These are phyloP conservation scores for Fusarium torulosum DNA, from an alignment of 2,329 filamentous ascomycete species.

Conservation along the genomic window DNA sequence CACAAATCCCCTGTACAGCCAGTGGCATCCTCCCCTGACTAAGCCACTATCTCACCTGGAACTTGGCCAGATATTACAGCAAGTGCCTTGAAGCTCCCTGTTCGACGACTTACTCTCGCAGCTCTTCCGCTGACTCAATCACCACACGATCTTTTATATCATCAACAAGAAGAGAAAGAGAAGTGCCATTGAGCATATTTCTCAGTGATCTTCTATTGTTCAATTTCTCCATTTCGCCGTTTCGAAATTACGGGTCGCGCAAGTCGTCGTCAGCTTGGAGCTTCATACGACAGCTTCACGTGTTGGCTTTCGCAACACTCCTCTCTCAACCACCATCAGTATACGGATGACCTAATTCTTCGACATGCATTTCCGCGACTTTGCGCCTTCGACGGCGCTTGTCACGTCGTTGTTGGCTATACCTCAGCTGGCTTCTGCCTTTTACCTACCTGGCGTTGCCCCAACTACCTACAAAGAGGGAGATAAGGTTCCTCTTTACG, in stretches of 20 bases:
- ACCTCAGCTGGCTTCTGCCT: conserved; percentile 74
- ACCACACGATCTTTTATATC: conserved; percentile 23
- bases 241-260: conserved; percentile 35
- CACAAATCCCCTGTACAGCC: conserved; percentile 31
- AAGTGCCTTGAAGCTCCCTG: conserved; percentile 45
- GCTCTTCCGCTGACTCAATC: conserved; percentile 39
- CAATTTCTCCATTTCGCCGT: not conserved
- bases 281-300: conserved; percentile 25
- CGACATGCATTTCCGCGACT: conserved; percentile 61
- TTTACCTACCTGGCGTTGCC: conserved; percentile 96
- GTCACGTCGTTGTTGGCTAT: conserved; percentile 63
- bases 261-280: conserved; percentile 42
- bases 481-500: conserved; percentile 85
- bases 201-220: not conserved
- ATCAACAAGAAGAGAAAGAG: not conserved
- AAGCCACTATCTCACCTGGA: conserved; percentile 39
- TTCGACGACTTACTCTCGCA: conserved; percentile 35
- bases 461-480: conserved; percentile 89
- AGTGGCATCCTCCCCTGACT: conserved; percentile 42
- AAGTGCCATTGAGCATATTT: not conserved
- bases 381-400: conserved; percentile 62
- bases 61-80: conserved; percentile 46
- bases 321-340: conserved; percentile 11
- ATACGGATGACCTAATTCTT: conserved; percentile 48
- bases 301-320: conserved; percentile 34